Evolutionary conservation across 306 rosid species (phyloP).

Genomic region (Trifolium dubium): DNA sequence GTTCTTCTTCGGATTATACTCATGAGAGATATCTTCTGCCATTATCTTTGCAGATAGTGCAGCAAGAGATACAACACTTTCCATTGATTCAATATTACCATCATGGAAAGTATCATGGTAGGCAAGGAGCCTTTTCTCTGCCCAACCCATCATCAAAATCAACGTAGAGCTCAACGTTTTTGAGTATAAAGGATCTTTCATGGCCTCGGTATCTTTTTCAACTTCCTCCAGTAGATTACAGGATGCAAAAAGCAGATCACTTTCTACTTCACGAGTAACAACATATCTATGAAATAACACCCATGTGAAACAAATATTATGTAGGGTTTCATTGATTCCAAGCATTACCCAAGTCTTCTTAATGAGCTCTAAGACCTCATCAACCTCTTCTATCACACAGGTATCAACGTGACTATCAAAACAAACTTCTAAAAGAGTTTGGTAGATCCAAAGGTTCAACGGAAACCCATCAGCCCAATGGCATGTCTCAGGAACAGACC

Average conservation of each 20-base stretch:
- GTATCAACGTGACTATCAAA: constrained; percentile 77
- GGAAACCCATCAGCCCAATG: constrained; percentile 99
- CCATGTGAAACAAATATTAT: constrained; percentile 86
- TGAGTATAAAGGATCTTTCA: constrained; percentile 57
- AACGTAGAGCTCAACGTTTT: constrained; percentile 58
- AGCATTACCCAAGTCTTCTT: constrained; percentile 95
- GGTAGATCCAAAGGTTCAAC: constrained; percentile 87
- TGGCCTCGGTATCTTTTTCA: constrained; percentile 62
- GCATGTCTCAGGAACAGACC: constrained; percentile 63
- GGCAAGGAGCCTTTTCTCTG: constrained; percentile 81
- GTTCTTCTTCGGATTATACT: constrained; percentile 53
- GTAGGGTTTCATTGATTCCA: constrained; percentile 80
- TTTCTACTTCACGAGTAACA: constrained; percentile 73
- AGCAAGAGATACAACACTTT: constrained; percentile 70
- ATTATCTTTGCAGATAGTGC: constrained; percentile 73
- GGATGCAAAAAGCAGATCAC: constrained; percentile 83
- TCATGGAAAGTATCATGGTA: constrained; percentile 71
- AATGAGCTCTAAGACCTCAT: constrained; percentile 87
- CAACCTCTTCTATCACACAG: constrained; percentile 84
- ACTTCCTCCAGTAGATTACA: constrained; percentile 74
- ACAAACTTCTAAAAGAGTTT: constrained; percentile 82
- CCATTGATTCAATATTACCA: constrained; percentile 77
- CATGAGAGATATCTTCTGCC: constrained; percentile 59
- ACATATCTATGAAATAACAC: constrained; percentile 80
- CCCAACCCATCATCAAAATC: constrained; percentile 68